phyloP scores from a whole-genome alignment of 805 yeast species.

The Wickerhamiella hasegawae region DNA sequence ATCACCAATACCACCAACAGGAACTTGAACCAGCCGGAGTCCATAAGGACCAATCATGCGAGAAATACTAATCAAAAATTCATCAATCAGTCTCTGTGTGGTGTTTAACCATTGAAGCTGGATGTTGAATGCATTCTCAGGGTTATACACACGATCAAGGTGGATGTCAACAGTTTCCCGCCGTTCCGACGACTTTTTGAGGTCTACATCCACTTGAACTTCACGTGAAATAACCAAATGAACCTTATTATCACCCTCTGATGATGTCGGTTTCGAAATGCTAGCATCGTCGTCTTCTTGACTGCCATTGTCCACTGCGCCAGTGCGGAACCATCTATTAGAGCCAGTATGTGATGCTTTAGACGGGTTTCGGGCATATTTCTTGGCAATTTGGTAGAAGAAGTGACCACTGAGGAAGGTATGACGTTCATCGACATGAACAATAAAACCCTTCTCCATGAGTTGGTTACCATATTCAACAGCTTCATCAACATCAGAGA shows the following conservation, averaged over 20 bases:
- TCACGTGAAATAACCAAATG: slow-evolving; percentile 48
- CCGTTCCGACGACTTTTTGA: slow-evolving; percentile 49
- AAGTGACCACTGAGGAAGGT: slow-evolving; percentile 85
- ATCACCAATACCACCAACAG: slow-evolving; percentile 73
- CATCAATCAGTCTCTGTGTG: slow-evolving; percentile 73
- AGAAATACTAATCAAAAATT: slow-evolving; percentile 59
- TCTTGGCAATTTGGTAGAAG: slow-evolving; percentile 56
- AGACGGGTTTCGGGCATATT: too few species aligned
- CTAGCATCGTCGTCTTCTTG: neutral
- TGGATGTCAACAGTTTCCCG: slow-evolving; percentile 71
- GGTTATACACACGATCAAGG: slow-evolving; percentile 83
- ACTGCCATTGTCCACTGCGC: neutral
- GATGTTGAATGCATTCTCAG: slow-evolving; percentile 85
- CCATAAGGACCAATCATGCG: slow-evolving; percentile 79
- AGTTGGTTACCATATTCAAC: slow-evolving; percentile 60
- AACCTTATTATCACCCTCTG: slow-evolving; percentile 6
- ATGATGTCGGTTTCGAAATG: too few species aligned
- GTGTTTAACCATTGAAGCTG: slow-evolving; percentile 87
- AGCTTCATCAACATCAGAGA: slow-evolving; percentile 72
- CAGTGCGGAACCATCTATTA: neutral
- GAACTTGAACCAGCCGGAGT: slow-evolving; percentile 65
- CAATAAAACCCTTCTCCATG: slow-evolving; percentile 55
- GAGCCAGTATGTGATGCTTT: neutral
- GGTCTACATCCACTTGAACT: slow-evolving; percentile 61
- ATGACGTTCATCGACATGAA: slow-evolving; percentile 74